Base-by-base conservation (phyloP, 306 rosid genomes). In the Erythrophleum fordii region DNA sequence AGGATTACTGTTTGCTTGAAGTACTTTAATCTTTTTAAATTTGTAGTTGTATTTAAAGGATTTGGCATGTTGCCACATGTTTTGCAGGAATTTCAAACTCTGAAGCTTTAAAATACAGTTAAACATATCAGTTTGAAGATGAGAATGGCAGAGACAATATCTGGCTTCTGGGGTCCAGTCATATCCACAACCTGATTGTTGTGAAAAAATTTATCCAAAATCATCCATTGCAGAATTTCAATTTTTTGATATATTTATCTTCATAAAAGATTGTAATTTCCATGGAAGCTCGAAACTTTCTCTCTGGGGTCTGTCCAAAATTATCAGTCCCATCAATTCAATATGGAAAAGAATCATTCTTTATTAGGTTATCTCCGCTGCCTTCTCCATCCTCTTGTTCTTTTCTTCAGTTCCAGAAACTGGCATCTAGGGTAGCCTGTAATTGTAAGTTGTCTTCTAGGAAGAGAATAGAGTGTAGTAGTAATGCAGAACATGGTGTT, bases 201-300 rank as follows among this genome's bases (percentile, higher is more conserved):
- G 98, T 14, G 97, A 95, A 91, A 82, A 76, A 72, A 90, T 90
- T 67, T 93, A 85, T 82, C 82, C 85, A 22, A 2, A 17, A 12
- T 86, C 97, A 29, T 91, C 93, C 61, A 83, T 95, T 83, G 97
- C 95, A 2, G 97, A 95, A 46, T 90, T 95, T 83, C 93, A 62
- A 44, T 9, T 69, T 69, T 42, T 44, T 69, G 1, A 6, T 11
- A 11, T 12, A n/a, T 22, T 53, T 11, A 1, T 31, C 0, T n/a
- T 2, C 9, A 9, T 49, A 72, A 70, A 35, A 4, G 13, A 4
- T 67, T 46, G 6, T 28, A 16, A n/a, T 31, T 68, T 58, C 60
- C 8, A 90, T 90, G 90, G 88, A 86, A 73, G 83, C 79, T 70
- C 85, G 55, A 56, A 69, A 29, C 31, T 49, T 83, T 58, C 18